phyloP scores from a whole-genome alignment of 1,139 yeast genomes.

The Meyerozyma athensensis region DNA sequence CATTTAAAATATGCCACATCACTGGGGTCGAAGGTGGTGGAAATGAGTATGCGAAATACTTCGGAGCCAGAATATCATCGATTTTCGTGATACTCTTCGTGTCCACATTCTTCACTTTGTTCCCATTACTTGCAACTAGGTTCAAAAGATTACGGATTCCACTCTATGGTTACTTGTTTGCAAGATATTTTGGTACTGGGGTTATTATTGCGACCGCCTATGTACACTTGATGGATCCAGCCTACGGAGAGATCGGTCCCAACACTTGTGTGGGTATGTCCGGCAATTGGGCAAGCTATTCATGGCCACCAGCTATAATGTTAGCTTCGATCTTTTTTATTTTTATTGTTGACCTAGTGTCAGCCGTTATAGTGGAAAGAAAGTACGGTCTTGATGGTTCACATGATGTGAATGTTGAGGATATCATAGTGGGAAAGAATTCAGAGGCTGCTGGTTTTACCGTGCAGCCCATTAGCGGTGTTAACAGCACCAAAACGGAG shows the following conservation, averaged over 20 bases:
- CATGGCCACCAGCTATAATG: slow-evolving; percentile 10
- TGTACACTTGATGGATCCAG: slow-evolving; percentile 12
- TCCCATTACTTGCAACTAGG: slow-evolving; percentile 10
- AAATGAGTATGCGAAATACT: neutral
- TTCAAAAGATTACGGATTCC: slow-evolving; percentile 9
- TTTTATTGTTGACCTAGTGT: slow-evolving; percentile 7
- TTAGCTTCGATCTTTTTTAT: slow-evolving; percentile 8
- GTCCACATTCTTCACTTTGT: slow-evolving; percentile 11
- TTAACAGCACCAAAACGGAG: neutral
- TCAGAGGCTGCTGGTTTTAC: neutral
- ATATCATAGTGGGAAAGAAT: slow-evolving; percentile 3
- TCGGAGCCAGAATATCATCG: slow-evolving; percentile 13
- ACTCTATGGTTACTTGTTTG: slow-evolving; percentile 9
- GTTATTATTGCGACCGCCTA: slow-evolving; percentile 14
- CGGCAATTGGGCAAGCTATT: slow-evolving; percentile 9
- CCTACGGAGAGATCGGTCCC: slow-evolving; percentile 8
- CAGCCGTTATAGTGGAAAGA: slow-evolving; percentile 7
- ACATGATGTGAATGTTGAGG: slow-evolving; percentile 7
- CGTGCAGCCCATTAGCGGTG: neutral
- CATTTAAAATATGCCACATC: neutral
- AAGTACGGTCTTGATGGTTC: slow-evolving; percentile 1
- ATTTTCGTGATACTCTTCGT: slow-evolving; percentile 11
- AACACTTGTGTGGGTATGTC: slow-evolving; percentile 11
- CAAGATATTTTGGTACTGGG: slow-evolving; percentile 14
- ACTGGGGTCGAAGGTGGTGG: slow-evolving; percentile 1